Evolutionary conservation across 768 basidiomycete genomes (phyloP).

Genomic region (Boletellus emodensis): DNA sequence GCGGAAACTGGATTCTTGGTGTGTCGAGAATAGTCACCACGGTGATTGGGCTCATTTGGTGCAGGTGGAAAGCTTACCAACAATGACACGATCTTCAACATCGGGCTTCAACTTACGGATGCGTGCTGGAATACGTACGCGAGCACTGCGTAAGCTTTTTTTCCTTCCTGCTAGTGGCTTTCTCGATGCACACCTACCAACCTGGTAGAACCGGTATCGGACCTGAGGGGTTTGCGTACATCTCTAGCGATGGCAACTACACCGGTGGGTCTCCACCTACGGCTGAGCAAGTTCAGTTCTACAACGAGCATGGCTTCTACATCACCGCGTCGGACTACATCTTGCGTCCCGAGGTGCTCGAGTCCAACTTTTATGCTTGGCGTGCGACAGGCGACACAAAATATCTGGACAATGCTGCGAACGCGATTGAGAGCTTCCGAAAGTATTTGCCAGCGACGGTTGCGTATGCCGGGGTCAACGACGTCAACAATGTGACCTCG

Average conservation of each 20-base stretch:
- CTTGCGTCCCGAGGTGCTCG: constrained; percentile 72
- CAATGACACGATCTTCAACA: constrained; percentile 64
- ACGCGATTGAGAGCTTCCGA: constrained; percentile 56
- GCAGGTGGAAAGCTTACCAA: constrained; percentile 63
- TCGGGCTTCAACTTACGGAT: constrained; percentile 27
- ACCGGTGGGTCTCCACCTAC: constrained; percentile 45
- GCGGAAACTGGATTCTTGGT: constrained; percentile 75
- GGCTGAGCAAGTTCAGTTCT: constrained; percentile 45
- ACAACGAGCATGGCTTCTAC: constrained; percentile 62
- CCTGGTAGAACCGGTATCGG: constrained; percentile 65
- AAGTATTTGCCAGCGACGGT: constrained; percentile 43
- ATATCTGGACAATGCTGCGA: constrained; percentile 61
- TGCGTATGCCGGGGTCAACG: constrained; percentile 54
- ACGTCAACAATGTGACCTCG: constrained; percentile 47
- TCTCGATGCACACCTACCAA: neutral
- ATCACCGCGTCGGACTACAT: constrained; percentile 51
- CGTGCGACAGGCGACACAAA: constrained; percentile 66
- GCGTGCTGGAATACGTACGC: no score
- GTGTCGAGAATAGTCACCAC: constrained; percentile 1
- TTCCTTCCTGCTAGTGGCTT: no score
- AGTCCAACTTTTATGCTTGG: constrained; percentile 79
- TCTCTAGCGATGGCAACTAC: constrained; percentile 58
- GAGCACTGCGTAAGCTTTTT: no score
- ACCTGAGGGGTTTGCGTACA: constrained; percentile 64
- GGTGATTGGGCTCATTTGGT: constrained; percentile 2